Evolutionary conservation across 176 grass and related monocot species (phyloP), one percentile per base, ranked within the genome.

Genomic region (barley (Hordeum vulgare)): DNA sequence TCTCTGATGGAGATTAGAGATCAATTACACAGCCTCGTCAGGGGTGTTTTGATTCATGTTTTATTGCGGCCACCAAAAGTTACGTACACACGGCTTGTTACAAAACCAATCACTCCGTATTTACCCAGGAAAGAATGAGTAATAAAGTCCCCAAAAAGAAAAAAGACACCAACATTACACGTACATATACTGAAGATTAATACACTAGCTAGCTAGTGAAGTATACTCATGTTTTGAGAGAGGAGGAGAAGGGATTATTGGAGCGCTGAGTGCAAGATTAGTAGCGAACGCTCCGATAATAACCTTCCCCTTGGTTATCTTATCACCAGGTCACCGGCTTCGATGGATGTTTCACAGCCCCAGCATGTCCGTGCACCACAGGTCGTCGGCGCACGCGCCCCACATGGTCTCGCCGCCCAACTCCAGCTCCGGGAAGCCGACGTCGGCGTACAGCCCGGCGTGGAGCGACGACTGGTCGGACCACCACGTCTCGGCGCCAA

Each of bases 281-380:
- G 11, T 9, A 40, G 23, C n/a, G 26, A 76, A 63, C 64, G 42
- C 61, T 21, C 79, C 56, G 78, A 74, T 86, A 90, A 86, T 79
- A 74, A 8, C 36, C 68, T 18, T 80, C 59, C 75, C 84, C 80
- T 83, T 35, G 2, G 9, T 17, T n/a, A n/a, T n/a, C n/a, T n/a
- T n/a, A n/a, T n/a, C 0, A 54, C 51, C 51, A 20, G 18, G 0
- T 54, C 51, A 54, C 51, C 51, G 51, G 51, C 37, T 8, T 0
- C 5, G 18, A 83, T 90, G 49, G 49, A 33, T n/a, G 18, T 9
- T 51, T 86, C 74, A 90, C 47, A 90, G 41, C 2, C 75, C 85
- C 88, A 83, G 63, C 58, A 83, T 85, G 20, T 78, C 89, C 77
- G 47, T 85, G 74, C 80, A 88, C 93, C 89, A 95, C 28, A 88